Percentiles rank a stretch among this genome's conserved stretches.
Evolutionary conservation across 2,329 filamentous ascomycete genomes (phyloP).

Genomic region (Sclerotinia trifoliorum): DNA sequence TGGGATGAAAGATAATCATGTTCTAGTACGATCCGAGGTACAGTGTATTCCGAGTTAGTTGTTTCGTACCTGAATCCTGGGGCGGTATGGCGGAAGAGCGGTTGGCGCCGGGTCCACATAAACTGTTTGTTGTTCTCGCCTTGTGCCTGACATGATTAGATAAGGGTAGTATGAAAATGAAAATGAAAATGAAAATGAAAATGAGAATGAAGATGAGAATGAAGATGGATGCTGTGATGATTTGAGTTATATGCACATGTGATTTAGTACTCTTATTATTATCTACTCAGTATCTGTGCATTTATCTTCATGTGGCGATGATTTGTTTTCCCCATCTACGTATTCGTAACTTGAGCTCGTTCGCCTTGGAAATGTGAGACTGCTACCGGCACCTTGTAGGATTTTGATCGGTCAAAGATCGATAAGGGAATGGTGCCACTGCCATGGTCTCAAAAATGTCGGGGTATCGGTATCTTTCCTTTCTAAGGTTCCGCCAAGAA

Average conservation of each 20-base stretch:
- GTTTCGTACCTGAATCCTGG: constrained; percentile 4
- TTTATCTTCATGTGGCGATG: no score
- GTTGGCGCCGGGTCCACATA: constrained; percentile 10
- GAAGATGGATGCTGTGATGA: not conserved
- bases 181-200: no score
- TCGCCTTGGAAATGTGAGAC: not conserved
- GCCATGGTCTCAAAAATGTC: constrained; percentile 1
- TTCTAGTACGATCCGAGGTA: not conserved
- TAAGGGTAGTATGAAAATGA: no score
- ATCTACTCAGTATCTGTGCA: no score
- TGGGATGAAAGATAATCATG: not conserved
- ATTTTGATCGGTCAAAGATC: not conserved
- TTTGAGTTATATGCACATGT: not conserved
- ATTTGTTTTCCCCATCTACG: no score
- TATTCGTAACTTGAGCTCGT: not conserved
- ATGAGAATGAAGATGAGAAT: no score
- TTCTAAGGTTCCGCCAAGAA: not conserved
- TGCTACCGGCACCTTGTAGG: not conserved
- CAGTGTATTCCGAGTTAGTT: not conserved
- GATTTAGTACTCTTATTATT: not conserved
- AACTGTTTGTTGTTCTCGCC: not conserved
- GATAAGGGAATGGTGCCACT: not conserved
- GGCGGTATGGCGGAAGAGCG: constrained; percentile 23
- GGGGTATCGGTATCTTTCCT: constrained; percentile 11
- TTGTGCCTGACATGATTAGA: constrained; percentile 4